phyloP scores from a whole-genome alignment of 2,329 filamentous ascomycete genomes.

The Alternaria rosae region DNA sequence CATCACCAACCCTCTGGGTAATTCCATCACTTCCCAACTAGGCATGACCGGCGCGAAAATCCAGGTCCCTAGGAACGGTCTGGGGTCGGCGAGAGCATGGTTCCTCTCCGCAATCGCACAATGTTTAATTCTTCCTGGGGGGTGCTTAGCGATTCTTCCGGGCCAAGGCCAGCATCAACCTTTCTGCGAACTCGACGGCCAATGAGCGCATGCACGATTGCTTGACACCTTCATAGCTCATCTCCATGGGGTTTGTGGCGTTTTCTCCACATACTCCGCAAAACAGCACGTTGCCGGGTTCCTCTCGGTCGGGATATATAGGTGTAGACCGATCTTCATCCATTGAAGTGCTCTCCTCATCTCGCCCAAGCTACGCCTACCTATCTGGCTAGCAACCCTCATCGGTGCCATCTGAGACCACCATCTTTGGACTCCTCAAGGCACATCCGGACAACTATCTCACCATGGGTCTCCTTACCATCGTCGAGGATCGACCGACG shows the following conservation, averaged over 20 bases:
- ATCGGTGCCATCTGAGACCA: conserved; percentile 1
- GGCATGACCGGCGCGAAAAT: conserved; percentile 4
- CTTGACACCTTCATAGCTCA: not conserved
- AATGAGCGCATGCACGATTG: conserved; percentile 1
- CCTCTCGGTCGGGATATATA: conserved; percentile 18
- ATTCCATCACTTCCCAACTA: conserved; percentile 11
- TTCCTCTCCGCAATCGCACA: conserved; percentile 6
- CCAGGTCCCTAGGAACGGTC: not conserved
- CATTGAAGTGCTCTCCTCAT: not conserved
- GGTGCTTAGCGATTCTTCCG: conserved; percentile 12
- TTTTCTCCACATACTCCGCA: conserved; percentile 28
- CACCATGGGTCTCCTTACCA: conserved; percentile 46
- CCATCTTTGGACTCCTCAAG: not conserved
- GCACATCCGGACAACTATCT: not conserved
- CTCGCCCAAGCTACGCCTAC: not conserved
- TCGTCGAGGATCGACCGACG: conserved; percentile 58
- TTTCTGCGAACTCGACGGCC: not conserved
- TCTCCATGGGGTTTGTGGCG: conserved; percentile 31
- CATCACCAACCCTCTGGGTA: conserved; percentile 3
- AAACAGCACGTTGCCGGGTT: conserved; percentile 8
- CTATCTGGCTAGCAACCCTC: conserved; percentile 4
- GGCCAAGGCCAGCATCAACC: conserved; percentile 9
- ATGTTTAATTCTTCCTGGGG: not conserved
- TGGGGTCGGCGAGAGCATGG: not conserved
- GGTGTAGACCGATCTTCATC: conserved; percentile 8